Conservation (phyloP, 805 yeast genomes). For the Maudiozyma serrabonitensis region DNA sequence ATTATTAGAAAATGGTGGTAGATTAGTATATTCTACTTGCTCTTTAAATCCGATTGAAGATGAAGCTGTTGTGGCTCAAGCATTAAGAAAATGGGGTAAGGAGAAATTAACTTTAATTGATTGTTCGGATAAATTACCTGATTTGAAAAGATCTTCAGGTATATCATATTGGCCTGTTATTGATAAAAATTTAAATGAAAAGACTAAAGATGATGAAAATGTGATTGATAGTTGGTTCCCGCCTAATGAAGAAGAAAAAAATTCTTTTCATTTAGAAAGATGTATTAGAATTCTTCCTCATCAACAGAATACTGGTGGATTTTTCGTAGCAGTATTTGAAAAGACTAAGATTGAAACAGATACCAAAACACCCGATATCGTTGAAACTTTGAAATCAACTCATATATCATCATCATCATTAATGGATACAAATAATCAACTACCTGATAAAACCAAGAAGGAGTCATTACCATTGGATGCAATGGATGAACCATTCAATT, state of each 20-base stretch:
- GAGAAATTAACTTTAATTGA: constrained; percentile 55
- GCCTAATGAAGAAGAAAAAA: constrained; percentile 67
- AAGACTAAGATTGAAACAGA: constrained; percentile 33
- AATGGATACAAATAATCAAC: not conserved
- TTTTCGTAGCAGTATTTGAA: constrained; percentile 88
- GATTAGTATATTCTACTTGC: constrained; percentile 93
- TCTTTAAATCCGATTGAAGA: constrained; percentile 92
- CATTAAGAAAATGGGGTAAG: constrained; percentile 69
- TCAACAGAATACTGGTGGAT: constrained; percentile 96
- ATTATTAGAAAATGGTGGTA: constrained; percentile 77
- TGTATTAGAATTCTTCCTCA: constrained; percentile 96
- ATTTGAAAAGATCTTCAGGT: constrained; percentile 70
- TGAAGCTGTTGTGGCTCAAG: constrained; percentile 95
- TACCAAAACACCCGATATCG: not conserved
- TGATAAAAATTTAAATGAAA: constrained; percentile 64
- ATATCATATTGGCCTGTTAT: constrained; percentile 74
- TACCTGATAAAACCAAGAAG: constrained; percentile 34
- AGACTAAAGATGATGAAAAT: constrained; percentile 38
- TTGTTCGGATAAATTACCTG: constrained; percentile 62
- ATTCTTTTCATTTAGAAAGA: constrained; percentile 50
- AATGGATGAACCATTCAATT: constrained; percentile 88
- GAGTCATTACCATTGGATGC: constrained; percentile 83
- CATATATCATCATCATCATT: not conserved
- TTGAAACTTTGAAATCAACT: not conserved
- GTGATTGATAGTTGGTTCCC: constrained; percentile 58